phyloP scores from a whole-genome alignment of 202 grass and related monocot species.

The Thinopyrum obtusiflorum region DNA sequence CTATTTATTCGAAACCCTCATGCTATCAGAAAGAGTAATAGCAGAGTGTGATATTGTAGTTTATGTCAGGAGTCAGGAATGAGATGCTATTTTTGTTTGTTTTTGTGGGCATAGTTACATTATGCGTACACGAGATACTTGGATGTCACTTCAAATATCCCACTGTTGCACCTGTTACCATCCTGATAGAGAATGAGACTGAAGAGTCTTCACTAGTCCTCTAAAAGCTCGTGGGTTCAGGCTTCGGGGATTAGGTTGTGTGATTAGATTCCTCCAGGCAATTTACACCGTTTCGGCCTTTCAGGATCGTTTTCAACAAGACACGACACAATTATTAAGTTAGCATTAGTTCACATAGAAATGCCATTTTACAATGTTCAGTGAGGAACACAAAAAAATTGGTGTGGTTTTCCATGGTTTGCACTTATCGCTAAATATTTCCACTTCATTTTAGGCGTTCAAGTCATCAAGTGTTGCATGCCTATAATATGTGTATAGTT shows the following conservation, averaged over 20 bases:
- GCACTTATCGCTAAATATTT: neutral
- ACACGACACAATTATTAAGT: neutral
- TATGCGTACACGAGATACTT: neutral
- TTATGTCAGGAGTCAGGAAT: neutral
- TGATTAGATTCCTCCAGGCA: neutral
- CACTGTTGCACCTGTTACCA: neutral
- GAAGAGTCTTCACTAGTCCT: neutral
- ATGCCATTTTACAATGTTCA: neutral
- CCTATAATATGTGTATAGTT: neutral
- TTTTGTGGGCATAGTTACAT: neutral
- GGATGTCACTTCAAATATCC: neutral
- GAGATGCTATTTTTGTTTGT: neutral
- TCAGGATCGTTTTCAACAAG: neutral
- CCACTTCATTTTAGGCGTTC: neutral
- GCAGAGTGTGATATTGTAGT: neutral
- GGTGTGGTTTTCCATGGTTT: neutral
- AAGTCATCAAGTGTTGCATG: neutral
- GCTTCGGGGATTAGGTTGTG: neutral
- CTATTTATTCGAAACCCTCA: neutral
- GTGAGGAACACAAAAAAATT: neutral
- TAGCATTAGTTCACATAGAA: neutral
- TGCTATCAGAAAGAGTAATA: neutral
- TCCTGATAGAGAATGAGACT: constrained; percentile 2
- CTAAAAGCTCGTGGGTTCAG: neutral
- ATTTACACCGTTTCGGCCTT: neutral